A percentile compares a stretch with the other conserved stretches of the same genome.
phyloP scores from a whole-genome alignment of 176 grass and related monocot genomes.

The Stipa capillata region DNA sequence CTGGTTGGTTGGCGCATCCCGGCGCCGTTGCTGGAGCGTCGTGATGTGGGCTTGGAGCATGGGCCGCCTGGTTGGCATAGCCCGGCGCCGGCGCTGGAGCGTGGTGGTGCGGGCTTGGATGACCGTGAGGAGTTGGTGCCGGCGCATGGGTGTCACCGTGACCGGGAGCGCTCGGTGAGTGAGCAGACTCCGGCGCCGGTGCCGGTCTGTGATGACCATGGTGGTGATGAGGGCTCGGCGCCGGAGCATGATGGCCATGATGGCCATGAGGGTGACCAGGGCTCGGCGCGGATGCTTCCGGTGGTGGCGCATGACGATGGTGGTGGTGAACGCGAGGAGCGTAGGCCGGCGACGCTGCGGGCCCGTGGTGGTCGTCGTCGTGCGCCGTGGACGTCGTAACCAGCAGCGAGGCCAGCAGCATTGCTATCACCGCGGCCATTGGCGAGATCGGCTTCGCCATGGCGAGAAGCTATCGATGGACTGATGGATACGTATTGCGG shows the following conservation, averaged over 20 bases:
- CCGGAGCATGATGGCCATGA: background rate
- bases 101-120: background rate
- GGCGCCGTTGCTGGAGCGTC: background rate
- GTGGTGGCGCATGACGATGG: background rate
- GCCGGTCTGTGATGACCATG: background rate
- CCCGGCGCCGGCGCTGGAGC: background rate
- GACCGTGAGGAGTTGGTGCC: background rate
- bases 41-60: background rate
- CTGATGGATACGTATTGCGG: background rate
- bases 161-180: background rate
- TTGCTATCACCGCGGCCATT: background rate
- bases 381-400: background rate
- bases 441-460: slow-evolving; percentile 1
- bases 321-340: background rate
- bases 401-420: background rate
- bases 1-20: no score
- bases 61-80: no score
- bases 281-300: background rate
- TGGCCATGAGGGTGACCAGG: background rate
- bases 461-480: background rate
- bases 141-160: background rate
- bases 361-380: background rate
- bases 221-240: slow-evolving; percentile 8
- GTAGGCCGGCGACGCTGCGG: background rate
- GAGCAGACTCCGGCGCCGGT: background rate